A percentile compares a stretch with the other conserved stretches of the same genome.
These are phyloP conservation scores for Nigrospora sphaerica DNA, from an alignment of 2,329 filamentous ascomycete genomes.

Conservation along the genomic window DNA sequence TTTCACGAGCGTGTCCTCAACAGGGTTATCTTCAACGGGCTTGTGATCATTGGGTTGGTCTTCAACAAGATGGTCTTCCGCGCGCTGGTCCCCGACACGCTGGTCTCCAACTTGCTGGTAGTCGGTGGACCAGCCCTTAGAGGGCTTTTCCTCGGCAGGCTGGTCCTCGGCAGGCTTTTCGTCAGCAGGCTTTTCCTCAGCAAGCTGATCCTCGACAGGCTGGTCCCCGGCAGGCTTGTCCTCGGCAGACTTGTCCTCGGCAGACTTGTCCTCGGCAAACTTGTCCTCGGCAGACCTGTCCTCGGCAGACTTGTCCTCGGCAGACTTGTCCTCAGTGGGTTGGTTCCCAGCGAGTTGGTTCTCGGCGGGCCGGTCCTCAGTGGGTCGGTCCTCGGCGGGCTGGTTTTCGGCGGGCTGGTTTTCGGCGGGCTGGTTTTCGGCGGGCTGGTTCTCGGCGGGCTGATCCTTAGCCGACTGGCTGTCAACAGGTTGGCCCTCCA, in stretches of 20 bases:
- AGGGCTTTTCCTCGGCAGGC: constrained; percentile 2
- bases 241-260: neutral
- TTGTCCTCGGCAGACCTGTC: neutral
- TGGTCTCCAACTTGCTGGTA: constrained; percentile 15
- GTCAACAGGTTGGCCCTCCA: neutral
- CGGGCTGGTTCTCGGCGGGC: neutral
- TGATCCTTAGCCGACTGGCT: neutral
- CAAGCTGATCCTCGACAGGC: neutral
- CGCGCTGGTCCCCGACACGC: constrained; percentile 10
- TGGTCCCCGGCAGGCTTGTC: neutral
- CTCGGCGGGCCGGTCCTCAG: constrained; percentile 9
- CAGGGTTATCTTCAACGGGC: neutral
- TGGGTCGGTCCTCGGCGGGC: constrained; percentile 21
- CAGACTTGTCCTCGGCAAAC: neutral
- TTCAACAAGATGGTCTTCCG: constrained; percentile 9
- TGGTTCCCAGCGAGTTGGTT: constrained; percentile 10
- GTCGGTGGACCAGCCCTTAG: constrained; percentile 19
- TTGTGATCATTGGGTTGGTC: constrained; percentile 15
- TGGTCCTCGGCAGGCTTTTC: neutral
- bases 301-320: constrained; percentile 10
- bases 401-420: constrained; percentile 11
- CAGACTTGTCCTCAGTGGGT: constrained; percentile 12
- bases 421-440: neutral
- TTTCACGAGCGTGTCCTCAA: neutral
- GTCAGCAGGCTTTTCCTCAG: neutral